phyloP scores from a whole-genome alignment of 495 filamentous ascomycete genomes.

The Talaromyces ruber region DNA sequence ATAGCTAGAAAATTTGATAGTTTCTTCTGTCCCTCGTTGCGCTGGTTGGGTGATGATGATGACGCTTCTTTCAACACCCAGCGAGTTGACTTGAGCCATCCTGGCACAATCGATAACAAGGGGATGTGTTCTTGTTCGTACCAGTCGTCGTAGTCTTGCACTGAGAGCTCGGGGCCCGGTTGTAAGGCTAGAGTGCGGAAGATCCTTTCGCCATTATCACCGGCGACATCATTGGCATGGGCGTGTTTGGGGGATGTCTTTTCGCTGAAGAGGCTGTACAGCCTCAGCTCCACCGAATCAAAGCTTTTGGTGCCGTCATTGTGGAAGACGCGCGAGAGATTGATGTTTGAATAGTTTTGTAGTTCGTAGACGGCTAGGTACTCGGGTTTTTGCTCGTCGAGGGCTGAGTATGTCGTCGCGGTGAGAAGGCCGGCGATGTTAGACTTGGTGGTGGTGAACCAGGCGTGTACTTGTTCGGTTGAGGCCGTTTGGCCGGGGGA shows the following conservation, averaged over 20 bases:
- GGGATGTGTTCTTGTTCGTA: background rate
- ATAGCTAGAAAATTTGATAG: background rate
- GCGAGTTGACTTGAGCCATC: background rate
- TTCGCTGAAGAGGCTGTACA: background rate
- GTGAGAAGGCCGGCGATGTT: background rate
- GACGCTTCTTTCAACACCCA: background rate
- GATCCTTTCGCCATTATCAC: background rate
- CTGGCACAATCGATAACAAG: background rate
- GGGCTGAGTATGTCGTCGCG: background rate
- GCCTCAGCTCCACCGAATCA: too few species aligned
- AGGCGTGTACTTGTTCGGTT: background rate
- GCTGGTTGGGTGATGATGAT: too few species aligned
- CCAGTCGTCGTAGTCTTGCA: background rate
- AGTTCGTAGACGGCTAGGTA: background rate
- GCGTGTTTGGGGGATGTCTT: background rate
- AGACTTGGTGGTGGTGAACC: background rate
- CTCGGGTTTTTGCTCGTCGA: background rate
- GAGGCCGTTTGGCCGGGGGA: background rate
- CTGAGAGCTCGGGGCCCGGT: background rate
- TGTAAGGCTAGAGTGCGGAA: background rate
- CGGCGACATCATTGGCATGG: too few species aligned
- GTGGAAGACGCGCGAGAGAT: too few species aligned
- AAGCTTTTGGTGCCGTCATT: too few species aligned
- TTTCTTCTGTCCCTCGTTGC: background rate
- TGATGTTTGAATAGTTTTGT: too few species aligned